Conservation (phyloP, 2,329 filamentous ascomycete species). For the Colletotrichum eleusines region DNA sequence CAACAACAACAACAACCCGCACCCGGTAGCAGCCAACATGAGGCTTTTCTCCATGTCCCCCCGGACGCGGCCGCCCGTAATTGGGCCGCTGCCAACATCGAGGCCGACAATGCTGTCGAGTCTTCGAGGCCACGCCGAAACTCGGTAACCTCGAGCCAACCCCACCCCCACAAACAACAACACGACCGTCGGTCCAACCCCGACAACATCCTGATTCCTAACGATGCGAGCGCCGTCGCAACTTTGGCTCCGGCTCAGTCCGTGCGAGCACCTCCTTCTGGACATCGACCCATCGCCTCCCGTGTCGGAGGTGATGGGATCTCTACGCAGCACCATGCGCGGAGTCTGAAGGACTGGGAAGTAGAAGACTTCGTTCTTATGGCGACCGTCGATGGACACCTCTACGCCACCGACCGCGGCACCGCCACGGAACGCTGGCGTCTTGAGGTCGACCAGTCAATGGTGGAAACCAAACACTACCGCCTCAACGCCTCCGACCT, state of each 20-base stretch:
- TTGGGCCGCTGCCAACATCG: conserved; percentile 50
- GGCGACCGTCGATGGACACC: conserved; percentile 98
- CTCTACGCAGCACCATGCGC: conserved; percentile 90
- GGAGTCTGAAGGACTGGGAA: conserved; percentile 99
- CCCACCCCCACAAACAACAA: conserved; percentile 43
- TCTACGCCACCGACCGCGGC: conserved; percentile 90
- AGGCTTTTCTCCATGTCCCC: conserved; percentile 24
- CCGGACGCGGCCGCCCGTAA: conserved; percentile 47
- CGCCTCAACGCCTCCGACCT: conserved; percentile 74
- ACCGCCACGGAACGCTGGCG: conserved; percentile 89
- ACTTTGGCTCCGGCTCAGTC: conserved; percentile 96
- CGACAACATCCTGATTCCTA: conserved; percentile 54
- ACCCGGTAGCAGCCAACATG: conserved; percentile 25
- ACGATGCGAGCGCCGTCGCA: conserved; percentile 94
- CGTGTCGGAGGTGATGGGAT: conserved; percentile 68
- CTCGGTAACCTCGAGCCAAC: conserved; percentile 43
- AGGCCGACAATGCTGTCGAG: conserved; percentile 46
- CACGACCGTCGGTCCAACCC: conserved; percentile 45
- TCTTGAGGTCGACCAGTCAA: conserved; percentile 84
- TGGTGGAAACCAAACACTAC: conserved; percentile 91
- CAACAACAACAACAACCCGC: conserved; percentile 31
- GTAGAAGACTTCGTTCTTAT: conserved; percentile 99
- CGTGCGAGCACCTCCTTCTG: conserved; percentile 93
- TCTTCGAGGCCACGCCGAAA: conserved; percentile 34
- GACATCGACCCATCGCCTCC: conserved; percentile 69